Evolutionary conservation across 305 asterid species (phyloP), one percentile per base, ranked within the genome.

Genomic region (Fraxinus velutina): DNA sequence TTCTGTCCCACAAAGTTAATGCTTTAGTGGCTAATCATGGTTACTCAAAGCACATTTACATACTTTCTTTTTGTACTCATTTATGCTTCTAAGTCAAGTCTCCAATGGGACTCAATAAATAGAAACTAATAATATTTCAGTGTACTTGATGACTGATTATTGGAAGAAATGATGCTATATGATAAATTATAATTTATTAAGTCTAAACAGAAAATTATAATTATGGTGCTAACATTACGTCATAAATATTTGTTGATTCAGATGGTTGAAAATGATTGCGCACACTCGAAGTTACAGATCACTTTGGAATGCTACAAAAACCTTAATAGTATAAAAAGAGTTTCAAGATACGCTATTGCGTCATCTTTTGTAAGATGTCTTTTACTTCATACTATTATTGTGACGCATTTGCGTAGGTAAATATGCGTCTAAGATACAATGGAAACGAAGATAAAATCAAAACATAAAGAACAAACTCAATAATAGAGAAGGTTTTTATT

Each of bases 11-110:
- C 62, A 52, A n/a, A 17, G 5, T n/a, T 52, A 52, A 68, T 13
- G 36, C 39, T 68, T 29, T 30, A 36, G 19, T 70, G 42, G 42
- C 75, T 30, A 30, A 70, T 70, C 75, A 70, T 70, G 37, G 30
- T 70, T 70, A 70, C 15, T 30, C 75, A 30, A 29, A 70, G 62
- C 62, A n/a, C 62, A n/a, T 15, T 29, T 27, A 66, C 15, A 27
- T 29, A 80, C 82, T 71, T 22, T 79, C 81, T 84, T 86, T 79
- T 86, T 86, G 83, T 83, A 71, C 81, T 81, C 83, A 83, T 84
- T 84, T 82, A 84, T 87, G 88, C 89, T 88, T 88, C 83, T 76
- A 84, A 86, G 84, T 86, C 78, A 88, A 88, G 91, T 70, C 75
- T 30, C 84, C 81, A 86, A 78, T 55, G 60, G 42, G 10, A 70